Evolutionary conservation across 192 early-diverging fungal species (phyloP).

Genomic region (Chytriomyces sp.): DNA sequence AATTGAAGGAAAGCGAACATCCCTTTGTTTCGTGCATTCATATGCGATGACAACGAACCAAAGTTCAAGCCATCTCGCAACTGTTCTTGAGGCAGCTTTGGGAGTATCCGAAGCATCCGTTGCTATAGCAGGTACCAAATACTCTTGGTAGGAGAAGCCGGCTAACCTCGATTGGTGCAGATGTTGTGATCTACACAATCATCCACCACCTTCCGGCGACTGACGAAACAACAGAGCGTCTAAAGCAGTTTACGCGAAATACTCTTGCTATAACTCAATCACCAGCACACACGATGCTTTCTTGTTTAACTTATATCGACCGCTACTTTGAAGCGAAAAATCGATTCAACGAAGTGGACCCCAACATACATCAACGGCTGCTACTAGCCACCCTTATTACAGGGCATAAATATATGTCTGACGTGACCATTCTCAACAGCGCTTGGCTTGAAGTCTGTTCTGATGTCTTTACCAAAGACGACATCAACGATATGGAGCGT

Average conservation of each 20-base stretch:
- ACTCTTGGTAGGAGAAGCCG: not conserved
- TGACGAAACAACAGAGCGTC: not conserved
- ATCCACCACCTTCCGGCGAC: not conserved
- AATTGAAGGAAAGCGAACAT: too few relatives aligned
- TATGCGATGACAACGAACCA: not conserved
- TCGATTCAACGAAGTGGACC: not conserved
- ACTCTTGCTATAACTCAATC: constrained; percentile 3
- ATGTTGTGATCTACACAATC: constrained; percentile 17
- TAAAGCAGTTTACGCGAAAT: not conserved
- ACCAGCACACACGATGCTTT: not conserved
- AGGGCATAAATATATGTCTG: constrained; percentile 13
- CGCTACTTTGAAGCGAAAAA: constrained; percentile 5
- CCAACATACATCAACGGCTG: not conserved
- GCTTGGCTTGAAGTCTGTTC: constrained; percentile 6
- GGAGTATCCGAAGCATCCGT: not conserved
- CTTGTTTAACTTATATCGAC: constrained; percentile 5
- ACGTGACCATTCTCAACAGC: constrained; percentile 5
- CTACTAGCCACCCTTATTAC: not conserved
- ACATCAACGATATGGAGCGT: constrained; percentile 5
- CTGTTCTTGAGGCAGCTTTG: not conserved
- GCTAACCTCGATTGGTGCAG: not conserved
- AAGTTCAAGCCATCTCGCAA: constrained; percentile 3
- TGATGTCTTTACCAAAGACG: not conserved
- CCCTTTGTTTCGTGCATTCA: too few relatives aligned
- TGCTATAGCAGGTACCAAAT: constrained; percentile 3